phyloP scores from a whole-genome alignment of 495 filamentous ascomycete species.

The Lophium mytilinum region DNA sequence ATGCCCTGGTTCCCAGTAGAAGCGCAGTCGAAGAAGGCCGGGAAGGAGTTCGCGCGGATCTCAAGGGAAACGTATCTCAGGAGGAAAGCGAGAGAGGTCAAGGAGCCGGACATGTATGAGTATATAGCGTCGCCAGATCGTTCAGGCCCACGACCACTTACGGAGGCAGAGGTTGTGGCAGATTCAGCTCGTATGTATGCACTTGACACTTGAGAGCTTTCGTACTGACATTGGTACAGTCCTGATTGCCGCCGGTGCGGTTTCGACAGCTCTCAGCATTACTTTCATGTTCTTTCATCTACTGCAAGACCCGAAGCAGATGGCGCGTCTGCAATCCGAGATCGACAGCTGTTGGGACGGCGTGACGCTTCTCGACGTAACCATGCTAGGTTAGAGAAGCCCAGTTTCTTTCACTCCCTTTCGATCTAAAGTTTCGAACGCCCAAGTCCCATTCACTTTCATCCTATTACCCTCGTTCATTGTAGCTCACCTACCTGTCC shows the following conservation, averaged over 20 bases:
- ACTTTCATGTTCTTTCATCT: background rate
- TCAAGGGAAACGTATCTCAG: background rate
- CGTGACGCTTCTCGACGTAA: background rate
- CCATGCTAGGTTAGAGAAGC: background rate
- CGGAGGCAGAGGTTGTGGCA: background rate
- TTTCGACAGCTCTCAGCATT: background rate
- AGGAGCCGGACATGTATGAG: background rate
- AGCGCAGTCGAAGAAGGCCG: background rate
- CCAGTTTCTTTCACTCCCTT: too few relatives aligned
- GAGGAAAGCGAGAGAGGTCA: background rate
- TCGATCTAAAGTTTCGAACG: too few relatives aligned
- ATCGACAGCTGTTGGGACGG: background rate
- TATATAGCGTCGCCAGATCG: background rate
- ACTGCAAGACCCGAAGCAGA: background rate
- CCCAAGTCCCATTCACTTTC: too few relatives aligned
- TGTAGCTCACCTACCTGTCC: too few relatives aligned
- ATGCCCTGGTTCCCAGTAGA: background rate
- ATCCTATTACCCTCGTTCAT: too few relatives aligned
- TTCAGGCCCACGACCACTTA: background rate
- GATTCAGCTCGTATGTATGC: background rate
- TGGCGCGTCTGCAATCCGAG: background rate
- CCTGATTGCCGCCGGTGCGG: background rate
- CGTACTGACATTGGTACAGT: background rate
- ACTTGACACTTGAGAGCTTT: background rate
- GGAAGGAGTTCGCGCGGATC: background rate